Evolutionary conservation across 306 rosid species (phyloP).

Genomic region (Cajanus cajan): DNA sequence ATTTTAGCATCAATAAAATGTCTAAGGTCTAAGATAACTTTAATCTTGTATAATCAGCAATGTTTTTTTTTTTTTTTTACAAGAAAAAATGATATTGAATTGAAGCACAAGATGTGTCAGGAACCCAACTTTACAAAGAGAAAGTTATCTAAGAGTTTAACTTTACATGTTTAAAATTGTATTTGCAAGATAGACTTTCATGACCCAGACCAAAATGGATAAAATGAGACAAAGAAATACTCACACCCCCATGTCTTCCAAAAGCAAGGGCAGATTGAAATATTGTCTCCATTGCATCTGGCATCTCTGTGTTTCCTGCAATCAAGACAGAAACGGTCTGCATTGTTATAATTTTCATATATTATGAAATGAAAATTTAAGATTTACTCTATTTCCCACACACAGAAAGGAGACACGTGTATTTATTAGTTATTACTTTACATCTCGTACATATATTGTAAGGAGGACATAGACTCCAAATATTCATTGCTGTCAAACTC

Average conservation of each 20-base stretch:
- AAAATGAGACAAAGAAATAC: conserved; percentile 41
- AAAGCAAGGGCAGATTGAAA: conserved; percentile 93
- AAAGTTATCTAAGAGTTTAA: no score
- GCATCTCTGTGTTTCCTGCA: conserved; percentile 90
- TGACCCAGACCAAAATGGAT: conserved; percentile 10
- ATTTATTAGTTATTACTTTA: neutral
- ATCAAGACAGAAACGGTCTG: conserved; percentile 29
- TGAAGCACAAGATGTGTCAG: no score
- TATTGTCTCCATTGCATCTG: conserved; percentile 69
- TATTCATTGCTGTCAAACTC: neutral
- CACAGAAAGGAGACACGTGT: neutral
- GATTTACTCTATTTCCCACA: neutral
- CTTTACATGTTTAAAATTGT: neutral
- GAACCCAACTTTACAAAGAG: no score
- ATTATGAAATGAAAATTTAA: conserved; percentile 20
- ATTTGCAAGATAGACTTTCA: conserved; percentile 6
- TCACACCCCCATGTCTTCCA: conserved; percentile 91
- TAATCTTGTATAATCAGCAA: neutral
- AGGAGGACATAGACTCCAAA: neutral
- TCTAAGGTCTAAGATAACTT: neutral
- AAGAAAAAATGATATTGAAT: no score
- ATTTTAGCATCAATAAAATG: conserved; percentile 7
- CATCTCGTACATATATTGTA: neutral
- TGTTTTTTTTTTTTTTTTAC: no score
- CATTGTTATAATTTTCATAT: neutral